Conservation (phyloP, 2,329 filamentous ascomycete species). For the Thielaviopsis ethacetica region DNA sequence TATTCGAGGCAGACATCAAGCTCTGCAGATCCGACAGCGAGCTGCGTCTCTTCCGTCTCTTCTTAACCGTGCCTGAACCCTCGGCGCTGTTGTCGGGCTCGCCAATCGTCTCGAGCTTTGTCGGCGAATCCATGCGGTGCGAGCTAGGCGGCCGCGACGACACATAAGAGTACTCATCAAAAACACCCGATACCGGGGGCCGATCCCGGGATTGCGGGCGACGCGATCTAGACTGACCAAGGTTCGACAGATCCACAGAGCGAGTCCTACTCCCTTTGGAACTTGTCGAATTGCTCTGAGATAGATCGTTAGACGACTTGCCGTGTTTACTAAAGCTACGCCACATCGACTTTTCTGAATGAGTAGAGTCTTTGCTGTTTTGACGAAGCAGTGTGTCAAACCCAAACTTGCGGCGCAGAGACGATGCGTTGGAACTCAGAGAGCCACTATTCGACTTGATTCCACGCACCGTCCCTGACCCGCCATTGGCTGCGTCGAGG, state of each 20-base stretch:
- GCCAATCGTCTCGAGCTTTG: constrained; percentile 41
- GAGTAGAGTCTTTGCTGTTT: constrained; percentile 43
- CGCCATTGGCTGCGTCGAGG: constrained; percentile 39
- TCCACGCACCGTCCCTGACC: constrained; percentile 27
- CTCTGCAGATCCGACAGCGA: constrained; percentile 74
- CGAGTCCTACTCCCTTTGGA: constrained; percentile 40
- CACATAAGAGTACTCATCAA: constrained; percentile 32
- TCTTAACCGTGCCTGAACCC: constrained; percentile 25
- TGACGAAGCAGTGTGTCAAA: constrained; percentile 61
- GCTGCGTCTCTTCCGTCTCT: constrained; percentile 66
- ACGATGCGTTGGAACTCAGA: constrained; percentile 71
- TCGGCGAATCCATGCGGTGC: constrained; percentile 30
- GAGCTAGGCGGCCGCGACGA: constrained; percentile 36
- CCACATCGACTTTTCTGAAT: constrained; percentile 45
- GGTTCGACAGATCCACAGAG: constrained; percentile 49
- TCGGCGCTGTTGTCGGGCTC: constrained; percentile 32
- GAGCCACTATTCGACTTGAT: constrained; percentile 54
- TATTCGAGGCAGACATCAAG: constrained; percentile 44
- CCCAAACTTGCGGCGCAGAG: constrained; percentile 68
- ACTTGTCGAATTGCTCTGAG: constrained; percentile 12
- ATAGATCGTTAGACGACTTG: constrained; percentile 11
- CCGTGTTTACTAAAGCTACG: constrained; percentile 63
- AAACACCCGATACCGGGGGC: constrained; percentile 43
- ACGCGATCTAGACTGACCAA: constrained; percentile 19
- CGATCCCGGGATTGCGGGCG: constrained; percentile 42